Conservation (phyloP, 78 protist genomes). For the Creolimax fragrantissima region DNA sequence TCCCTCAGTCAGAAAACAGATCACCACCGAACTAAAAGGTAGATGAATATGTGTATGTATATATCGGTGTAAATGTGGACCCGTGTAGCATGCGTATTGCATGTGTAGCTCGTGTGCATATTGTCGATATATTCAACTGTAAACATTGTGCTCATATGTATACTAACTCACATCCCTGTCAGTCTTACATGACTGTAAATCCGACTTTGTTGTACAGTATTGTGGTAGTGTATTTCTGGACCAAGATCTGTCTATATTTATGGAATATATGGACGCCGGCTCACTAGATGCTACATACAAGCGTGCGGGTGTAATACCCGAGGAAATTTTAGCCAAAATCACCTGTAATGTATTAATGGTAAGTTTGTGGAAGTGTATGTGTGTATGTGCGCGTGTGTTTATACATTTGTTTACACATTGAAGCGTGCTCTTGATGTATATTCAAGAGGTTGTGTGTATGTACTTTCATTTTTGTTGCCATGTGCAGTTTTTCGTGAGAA, state of each 20-base stretch:
- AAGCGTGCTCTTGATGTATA: neutral
- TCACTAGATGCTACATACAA: constrained; percentile 26
- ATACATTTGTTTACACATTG: neutral
- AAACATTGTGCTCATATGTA: no score
- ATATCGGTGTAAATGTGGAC: no score
- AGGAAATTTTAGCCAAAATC: neutral
- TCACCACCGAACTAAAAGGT: neutral
- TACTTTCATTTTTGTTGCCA: no score
- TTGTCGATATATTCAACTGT: no score
- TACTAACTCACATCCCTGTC: no score
- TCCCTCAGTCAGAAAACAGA: neutral
- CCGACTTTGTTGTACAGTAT: constrained; percentile 35
- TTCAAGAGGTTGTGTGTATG: neutral
- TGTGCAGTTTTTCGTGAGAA: no score
- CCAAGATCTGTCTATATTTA: constrained; percentile 23
- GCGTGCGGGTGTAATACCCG: constrained; percentile 3
- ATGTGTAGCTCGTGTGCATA: no score
- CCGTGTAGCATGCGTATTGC: no score
- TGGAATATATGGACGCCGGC: constrained; percentile 68
- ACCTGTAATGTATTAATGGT: neutral
- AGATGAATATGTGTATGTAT: neutral
- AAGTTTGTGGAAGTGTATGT: neutral
- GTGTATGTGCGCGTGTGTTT: neutral
- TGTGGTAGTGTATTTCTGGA: constrained; percentile 36
- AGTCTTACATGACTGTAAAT: neutral